phyloP scores from a whole-genome alignment of 1,284 basidiomycete species.

The Schizophyllum amplum region DNA sequence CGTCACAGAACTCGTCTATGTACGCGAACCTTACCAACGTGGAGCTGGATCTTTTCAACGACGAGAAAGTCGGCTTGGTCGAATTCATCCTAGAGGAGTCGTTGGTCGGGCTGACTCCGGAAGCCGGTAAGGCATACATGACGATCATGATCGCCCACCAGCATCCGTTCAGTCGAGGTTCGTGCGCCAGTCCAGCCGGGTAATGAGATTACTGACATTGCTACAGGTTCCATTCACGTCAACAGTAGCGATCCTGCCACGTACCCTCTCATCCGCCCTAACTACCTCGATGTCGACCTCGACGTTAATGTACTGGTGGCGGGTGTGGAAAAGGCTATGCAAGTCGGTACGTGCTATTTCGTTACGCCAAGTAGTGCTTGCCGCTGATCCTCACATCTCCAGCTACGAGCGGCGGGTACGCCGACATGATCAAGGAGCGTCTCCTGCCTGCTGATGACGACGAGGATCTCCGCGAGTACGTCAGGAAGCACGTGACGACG shows the following conservation, averaged over 20 bases:
- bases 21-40: not conserved
- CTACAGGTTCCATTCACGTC: slow-evolving; percentile 32
- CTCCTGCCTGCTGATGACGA: not conserved
- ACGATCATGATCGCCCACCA: not conserved
- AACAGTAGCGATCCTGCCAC: slow-evolving; percentile 37
- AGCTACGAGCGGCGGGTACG: not conserved
- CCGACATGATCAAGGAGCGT: not conserved
- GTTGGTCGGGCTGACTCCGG: not conserved
- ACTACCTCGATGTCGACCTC: slow-evolving; percentile 39
- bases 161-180: not conserved
- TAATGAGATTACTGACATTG: not conserved
- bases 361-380: not conserved
- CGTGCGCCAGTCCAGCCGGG: not conserved
- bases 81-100: not conserved
- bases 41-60: not conserved
- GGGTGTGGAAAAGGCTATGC: slow-evolving; percentile 33
- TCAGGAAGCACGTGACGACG: not conserved
- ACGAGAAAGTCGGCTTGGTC: not conserved
- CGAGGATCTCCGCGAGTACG: not conserved
- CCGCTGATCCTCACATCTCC: not conserved
- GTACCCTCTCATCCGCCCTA: slow-evolving; percentile 36
- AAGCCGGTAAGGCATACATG: not conserved
- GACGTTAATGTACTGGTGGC: slow-evolving; percentile 42
- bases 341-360: slow-evolving; percentile 23
- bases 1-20: not conserved